Base-by-base conservation (phyloP, 139 green algal genomes). In the Chlamydomonas schloesseri region DNA sequence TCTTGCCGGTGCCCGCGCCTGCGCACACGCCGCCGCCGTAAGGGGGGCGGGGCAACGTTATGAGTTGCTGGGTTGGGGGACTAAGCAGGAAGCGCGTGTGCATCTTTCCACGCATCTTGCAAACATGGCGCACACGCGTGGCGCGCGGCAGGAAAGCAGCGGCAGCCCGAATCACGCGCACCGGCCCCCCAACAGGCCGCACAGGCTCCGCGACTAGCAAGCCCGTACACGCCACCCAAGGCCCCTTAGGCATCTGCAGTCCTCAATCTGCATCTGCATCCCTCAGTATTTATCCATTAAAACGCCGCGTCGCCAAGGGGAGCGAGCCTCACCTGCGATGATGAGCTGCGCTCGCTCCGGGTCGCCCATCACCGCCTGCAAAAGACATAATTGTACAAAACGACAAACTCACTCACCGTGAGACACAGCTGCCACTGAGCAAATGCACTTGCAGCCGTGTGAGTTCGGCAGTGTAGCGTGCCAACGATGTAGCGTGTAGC, bases 1-100 rank as follows among this genome's bases (percentile, higher is more conserved):
- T 91, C 50, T 91, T 89, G 62, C 88, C 88, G 15, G 83, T 91
- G 57, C 88, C 88, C 18, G 82, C 88, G 14, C 83, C 88, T 91
- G 68, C 64, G 37, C 3, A 4, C 11, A 33, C 9, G 17, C 9
- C 5, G 5, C 28, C 4, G 65, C 65, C 37, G 50, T 11, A 14
- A 57, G 50, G 50, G 50, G 14, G 11, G 50, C 14, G 50, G 50
- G 50, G 11, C 50, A 21, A 11, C 14, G 50, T 21, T 57, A 21
- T 11, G 50, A 11, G 50, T 14, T 14, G 11, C 50, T 57, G 50
- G 14, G 50, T 57, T 57, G 50, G 11, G 11, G 11, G 11, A 11
- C 11, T 57, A 14, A 11, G 50, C 50, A 14, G 50, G 11, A 14
- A 11, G 11, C 50, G 11, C 14, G 50, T 11, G 50, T 57, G 50